Conservation (phyloP, 257 asterid species). For the Orobanche coerulescens region DNA sequence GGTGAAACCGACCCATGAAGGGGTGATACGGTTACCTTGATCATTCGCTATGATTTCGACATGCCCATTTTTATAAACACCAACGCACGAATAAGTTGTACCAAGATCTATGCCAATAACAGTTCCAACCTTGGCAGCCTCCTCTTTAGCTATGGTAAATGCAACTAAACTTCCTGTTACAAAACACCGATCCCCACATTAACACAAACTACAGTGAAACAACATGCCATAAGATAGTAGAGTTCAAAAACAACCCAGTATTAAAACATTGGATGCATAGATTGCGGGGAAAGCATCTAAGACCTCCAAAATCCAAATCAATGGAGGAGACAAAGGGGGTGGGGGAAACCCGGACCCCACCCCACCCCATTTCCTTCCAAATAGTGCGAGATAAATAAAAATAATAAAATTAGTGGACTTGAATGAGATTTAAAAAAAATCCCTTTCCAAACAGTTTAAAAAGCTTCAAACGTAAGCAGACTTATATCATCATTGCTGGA, state of each 20-base stretch:
- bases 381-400: too few species aligned
- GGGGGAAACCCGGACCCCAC: too few species aligned
- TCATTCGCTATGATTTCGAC: slow-evolving; percentile 74
- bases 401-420: too few species aligned
- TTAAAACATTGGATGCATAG: too few species aligned
- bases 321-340: too few species aligned
- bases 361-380: too few species aligned
- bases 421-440: too few species aligned
- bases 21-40: slow-evolving; percentile 76
- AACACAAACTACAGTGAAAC: slow-evolving; percentile 2
- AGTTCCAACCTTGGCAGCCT: slow-evolving; percentile 51
- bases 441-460: too few species aligned
- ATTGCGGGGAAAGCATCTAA: too few species aligned
- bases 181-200: slow-evolving; percentile 8
- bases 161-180: slow-evolving; percentile 48
- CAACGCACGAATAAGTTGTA: slow-evolving; percentile 76
- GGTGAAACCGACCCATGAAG: slow-evolving; percentile 76
- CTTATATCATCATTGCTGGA: too few species aligned
- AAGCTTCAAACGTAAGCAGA: too few species aligned
- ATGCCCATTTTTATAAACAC: slow-evolving; percentile 67
- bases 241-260: not conserved
- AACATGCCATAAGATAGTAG: not conserved
- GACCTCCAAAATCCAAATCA: too few species aligned
- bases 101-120: slow-evolving; percentile 76
- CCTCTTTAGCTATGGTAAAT: slow-evolving; percentile 47